Conservation (phyloP, 2,329 filamentous ascomycete species). For the Paracamarosporium sp. region DNA sequence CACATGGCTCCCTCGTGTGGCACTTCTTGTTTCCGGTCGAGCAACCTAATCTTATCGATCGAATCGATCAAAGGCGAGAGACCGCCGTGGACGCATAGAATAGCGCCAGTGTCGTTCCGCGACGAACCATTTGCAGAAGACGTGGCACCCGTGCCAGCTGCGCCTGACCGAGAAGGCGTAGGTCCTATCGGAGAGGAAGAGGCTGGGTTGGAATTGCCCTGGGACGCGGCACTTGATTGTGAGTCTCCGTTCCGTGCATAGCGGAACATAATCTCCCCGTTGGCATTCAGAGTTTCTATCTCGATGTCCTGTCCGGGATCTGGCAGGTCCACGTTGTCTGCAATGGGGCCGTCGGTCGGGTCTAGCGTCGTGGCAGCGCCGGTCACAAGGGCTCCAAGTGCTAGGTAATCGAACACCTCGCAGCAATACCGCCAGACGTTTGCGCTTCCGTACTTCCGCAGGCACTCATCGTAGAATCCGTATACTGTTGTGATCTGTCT, state of each 20-base stretch:
- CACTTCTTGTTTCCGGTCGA: slow-evolving; percentile 95
- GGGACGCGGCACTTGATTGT: slow-evolving; percentile 44
- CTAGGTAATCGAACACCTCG: slow-evolving; percentile 97
- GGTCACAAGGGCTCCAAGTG: slow-evolving; percentile 87
- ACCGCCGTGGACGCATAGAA: slow-evolving; percentile 95
- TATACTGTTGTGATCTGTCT: slow-evolving; percentile 81
- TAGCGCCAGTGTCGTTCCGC: slow-evolving; percentile 67
- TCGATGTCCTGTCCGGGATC: slow-evolving; percentile 77
- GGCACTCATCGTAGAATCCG: slow-evolving; percentile 79
- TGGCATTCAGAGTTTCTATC: slow-evolving; percentile 89
- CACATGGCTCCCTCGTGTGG: slow-evolving; percentile 99
- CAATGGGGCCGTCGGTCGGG: slow-evolving; percentile 64
- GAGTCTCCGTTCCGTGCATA: slow-evolving; percentile 61
- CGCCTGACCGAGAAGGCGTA: slow-evolving; percentile 65
- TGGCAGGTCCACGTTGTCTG: slow-evolving; percentile 56
- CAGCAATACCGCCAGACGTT: slow-evolving; percentile 70
- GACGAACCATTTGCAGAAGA: slow-evolving; percentile 65
- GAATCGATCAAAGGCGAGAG: slow-evolving; percentile 89
- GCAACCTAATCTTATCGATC: slow-evolving; percentile 91
- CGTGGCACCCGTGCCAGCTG: slow-evolving; percentile 81
- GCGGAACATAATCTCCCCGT: slow-evolving; percentile 77
- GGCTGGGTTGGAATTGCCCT: slow-evolving; percentile 38
- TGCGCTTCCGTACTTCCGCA: slow-evolving; percentile 68
- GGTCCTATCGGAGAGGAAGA: slow-evolving; percentile 46
- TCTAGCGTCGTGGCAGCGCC: slow-evolving; percentile 73